phyloP scores from a whole-genome alignment of 805 yeast genomes.

The Metschnikowia koreensis region DNA sequence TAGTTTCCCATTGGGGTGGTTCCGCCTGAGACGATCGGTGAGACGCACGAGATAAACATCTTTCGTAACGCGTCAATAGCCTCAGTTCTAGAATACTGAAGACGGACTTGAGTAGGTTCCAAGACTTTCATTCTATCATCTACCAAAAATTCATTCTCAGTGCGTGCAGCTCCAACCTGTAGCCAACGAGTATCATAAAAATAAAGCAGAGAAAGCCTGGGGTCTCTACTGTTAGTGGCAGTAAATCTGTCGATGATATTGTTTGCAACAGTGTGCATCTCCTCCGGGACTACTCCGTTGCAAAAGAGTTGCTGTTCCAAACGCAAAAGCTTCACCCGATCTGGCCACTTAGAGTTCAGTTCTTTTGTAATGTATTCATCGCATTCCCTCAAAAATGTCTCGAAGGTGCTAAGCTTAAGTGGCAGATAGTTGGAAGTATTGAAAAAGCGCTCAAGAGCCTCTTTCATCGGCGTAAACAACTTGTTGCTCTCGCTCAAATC shows the following conservation, averaged over 20 bases:
- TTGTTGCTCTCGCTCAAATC: constrained; percentile 43
- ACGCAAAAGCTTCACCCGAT: constrained; percentile 27
- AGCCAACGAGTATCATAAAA: constrained; percentile 71
- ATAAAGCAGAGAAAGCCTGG: constrained; percentile 53
- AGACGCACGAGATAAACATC: constrained; percentile 24
- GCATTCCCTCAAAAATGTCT: constrained; percentile 58
- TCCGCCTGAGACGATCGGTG: constrained; percentile 14
- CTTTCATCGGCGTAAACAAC: constrained; percentile 49
- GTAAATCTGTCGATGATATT: constrained; percentile 49
- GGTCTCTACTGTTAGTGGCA: constrained; percentile 40
- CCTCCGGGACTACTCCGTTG: constrained; percentile 56
- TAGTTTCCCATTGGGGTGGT: constrained; percentile 14
- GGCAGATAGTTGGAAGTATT: constrained; percentile 51
- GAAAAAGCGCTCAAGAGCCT: constrained; percentile 50
- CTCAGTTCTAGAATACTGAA: constrained; percentile 22
- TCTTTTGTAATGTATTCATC: constrained; percentile 41
- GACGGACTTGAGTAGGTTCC: constrained; percentile 15
- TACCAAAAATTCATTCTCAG: not conserved
- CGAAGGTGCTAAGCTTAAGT: constrained; percentile 54
- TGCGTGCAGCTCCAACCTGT: constrained; percentile 31
- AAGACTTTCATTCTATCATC: not conserved
- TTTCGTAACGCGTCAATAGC: constrained; percentile 40
- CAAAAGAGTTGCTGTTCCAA: constrained; percentile 63
- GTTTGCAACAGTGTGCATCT: constrained; percentile 38
- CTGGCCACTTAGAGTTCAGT: constrained; percentile 19